Evolutionary conservation across 1,284 basidiomycete species (phyloP).

Genomic region (Athelia psychrophila): DNA sequence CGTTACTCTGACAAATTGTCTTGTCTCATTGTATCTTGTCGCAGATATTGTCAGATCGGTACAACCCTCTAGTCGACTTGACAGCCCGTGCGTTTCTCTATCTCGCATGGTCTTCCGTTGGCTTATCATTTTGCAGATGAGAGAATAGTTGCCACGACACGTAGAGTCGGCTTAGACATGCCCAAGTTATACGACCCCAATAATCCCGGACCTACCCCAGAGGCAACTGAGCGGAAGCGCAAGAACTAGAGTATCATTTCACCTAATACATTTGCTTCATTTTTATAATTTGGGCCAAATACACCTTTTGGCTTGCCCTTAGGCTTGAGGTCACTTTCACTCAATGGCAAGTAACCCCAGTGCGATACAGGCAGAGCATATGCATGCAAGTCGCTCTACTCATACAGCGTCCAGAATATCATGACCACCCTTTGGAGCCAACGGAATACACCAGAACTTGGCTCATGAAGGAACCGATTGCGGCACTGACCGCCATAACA

Average conservation of each 20-base stretch:
- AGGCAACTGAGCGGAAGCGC: too few species aligned
- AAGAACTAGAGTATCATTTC: too few species aligned
- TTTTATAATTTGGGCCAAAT: too few species aligned
- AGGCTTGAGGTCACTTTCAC: too few species aligned
- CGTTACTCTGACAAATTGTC: not conserved
- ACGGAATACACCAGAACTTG: constrained; percentile 86
- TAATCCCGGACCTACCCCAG: too few species aligned
- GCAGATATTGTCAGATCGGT: constrained; percentile 76
- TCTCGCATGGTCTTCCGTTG: not conserved
- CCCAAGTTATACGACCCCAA: constrained; percentile 29
- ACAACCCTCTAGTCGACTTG: constrained; percentile 83
- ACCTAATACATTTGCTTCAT: too few species aligned
- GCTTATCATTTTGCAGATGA: constrained; percentile 44
- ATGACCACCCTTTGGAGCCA: constrained; percentile 80
- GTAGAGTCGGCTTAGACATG: constrained; percentile 82
- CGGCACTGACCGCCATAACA: constrained; percentile 86
- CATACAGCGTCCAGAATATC: constrained; percentile 54
- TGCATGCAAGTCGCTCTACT: constrained; percentile 6
- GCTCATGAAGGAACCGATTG: constrained; percentile 87
- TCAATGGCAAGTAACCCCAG: too few species aligned
- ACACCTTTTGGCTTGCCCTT: too few species aligned
- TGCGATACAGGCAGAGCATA: too few species aligned
- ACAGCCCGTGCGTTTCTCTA: constrained; percentile 35
- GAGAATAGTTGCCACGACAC: constrained; percentile 78
- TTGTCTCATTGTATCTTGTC: constrained; percentile 5